Evolutionary conservation across 371 early-diverging fungal genomes (phyloP), one percentile per base, ranked within the genome.

Genomic region (Lichtheimia ornata): DNA sequence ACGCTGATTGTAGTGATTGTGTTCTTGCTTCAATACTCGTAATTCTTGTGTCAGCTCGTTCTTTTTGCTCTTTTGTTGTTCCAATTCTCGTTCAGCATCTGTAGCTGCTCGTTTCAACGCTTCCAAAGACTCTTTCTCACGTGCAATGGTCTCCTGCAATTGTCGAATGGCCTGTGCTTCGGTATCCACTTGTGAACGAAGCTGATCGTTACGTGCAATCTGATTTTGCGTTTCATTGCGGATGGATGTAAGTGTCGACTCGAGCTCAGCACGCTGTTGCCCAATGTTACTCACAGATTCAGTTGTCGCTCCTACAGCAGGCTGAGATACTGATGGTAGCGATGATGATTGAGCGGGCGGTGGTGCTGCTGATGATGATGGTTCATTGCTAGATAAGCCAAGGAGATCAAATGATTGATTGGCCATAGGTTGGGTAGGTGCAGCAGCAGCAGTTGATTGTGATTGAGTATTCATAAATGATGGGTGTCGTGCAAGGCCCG

Each of bases 1-100:
- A 15, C 81, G 70, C 24, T 66, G 59, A 15, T 70, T 47, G 47
- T 64, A 73, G 35, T 75, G 73, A 22, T 66, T 70, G 12, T 56
- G 47, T 55, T 80, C 81, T 47, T 77, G 73, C 17, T 71, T 65
- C 25, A 66, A 70, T 62, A 70, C 67, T 52, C 67, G 67, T 17
- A 80, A 17, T 28, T 73, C 71, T 41, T 63, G 66, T 9, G 53
- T 61, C 1, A 77, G 47, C 15, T 66, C 67, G 20, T 73, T 69
- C 44, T 71, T 74, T 43, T 66, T 71, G 40, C 68, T 60, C 47
- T 65, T 66, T 13, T 70, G 64, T 6, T 58, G 28, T 35, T 71
- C 71, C 24, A 80, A 51, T 28, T 73, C 53, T 14, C 61, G 63
- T 24, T 77, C 75, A 13, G 72, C 67, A 50, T 80, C 71, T n/a